Evolutionary conservation across 2,329 filamentous ascomycete species (phyloP), one percentile per base, ranked within the genome.

Genomic region (Sarocladium kiliense): DNA sequence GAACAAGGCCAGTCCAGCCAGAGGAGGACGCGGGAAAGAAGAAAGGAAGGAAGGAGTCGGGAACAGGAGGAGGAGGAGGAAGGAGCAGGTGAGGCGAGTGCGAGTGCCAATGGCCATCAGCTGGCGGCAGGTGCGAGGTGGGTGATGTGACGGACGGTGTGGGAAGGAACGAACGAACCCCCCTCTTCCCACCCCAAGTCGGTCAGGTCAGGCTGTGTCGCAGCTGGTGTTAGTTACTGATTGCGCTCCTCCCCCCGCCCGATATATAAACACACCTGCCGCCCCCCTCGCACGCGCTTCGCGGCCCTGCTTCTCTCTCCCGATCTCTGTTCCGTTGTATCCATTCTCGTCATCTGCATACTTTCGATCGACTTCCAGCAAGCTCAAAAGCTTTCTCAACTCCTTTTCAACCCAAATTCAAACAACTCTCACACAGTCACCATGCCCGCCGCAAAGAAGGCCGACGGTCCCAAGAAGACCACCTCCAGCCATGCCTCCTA

Each of bases 201-300:
- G 14, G 30, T 23, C 19, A n/a, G 16, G 39, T 21, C 39, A 44
- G 39, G 39, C 39, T 44, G 39, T 18, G 19, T 6, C 19, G 6
- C 19, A 6, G 6, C 7, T 7, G n/a, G 10, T 49, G 44, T 49
- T 4, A 49, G 44, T 53, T 78, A 80, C 77, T 81, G 78, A 81
- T 81, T 81, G 78, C 74, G 75, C 69, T 74, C 71, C 72, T 74
- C 72, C 72, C 57, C 73, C 75, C 74, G 77, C 78, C 77, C 73
- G 72, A 74, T 76, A 83, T 84, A 84, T 82, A 83, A 84, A 81
- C 76, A 79, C 71, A 69, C 71, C 74, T 18, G 23, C 27, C 45
- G 11, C 75, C 68, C 56, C 68, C 71, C 55, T 57, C 55, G 76
- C 73, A 66, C 78, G 77, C 77, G 76, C 76, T 76, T 78, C 73